These are phyloP conservation scores for Nadsonia starkeyi-henricii DNA, from an alignment of 1,139 yeast species.

Conservation along the genomic window DNA sequence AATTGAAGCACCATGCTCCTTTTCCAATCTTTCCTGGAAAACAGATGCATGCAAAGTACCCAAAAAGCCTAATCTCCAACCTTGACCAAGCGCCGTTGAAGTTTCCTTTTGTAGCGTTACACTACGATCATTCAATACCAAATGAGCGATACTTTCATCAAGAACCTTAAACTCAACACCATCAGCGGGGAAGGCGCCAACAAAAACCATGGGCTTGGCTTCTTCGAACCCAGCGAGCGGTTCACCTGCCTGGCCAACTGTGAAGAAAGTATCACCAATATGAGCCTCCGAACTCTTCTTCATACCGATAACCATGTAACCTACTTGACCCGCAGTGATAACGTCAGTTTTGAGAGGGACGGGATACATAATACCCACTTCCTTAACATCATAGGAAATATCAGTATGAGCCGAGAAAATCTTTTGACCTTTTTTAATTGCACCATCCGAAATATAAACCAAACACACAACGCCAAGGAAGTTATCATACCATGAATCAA, in stretches of 20 bases:
- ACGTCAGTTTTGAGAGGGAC: constrained; percentile 47
- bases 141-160: constrained; percentile 80
- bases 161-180: constrained; percentile 79
- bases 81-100: constrained; percentile 89
- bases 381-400: constrained; percentile 71
- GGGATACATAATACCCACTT: constrained; percentile 92
- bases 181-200: constrained; percentile 96
- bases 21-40: constrained; percentile 78
- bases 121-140: constrained; percentile 82
- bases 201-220: constrained; percentile 95
- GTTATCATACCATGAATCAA: constrained; percentile 94
- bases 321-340: constrained; percentile 83
- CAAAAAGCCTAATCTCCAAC: constrained; percentile 91
- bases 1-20: constrained; percentile 85
- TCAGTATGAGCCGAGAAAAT: constrained; percentile 67
- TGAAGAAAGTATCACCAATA: constrained; percentile 83
- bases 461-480: constrained; percentile 87
- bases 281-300: constrained; percentile 74
- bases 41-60: constrained; percentile 95
- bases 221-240: constrained; percentile 93
- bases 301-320: constrained; percentile 88
- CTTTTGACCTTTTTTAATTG: constrained; percentile 56
- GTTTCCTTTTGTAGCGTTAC: constrained; percentile 84
- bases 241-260: constrained; percentile 49
- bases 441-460: constrained; percentile 76